phyloP scores from a whole-genome alignment of 768 basidiomycete genomes.

The Hirschioporus abietinus region DNA sequence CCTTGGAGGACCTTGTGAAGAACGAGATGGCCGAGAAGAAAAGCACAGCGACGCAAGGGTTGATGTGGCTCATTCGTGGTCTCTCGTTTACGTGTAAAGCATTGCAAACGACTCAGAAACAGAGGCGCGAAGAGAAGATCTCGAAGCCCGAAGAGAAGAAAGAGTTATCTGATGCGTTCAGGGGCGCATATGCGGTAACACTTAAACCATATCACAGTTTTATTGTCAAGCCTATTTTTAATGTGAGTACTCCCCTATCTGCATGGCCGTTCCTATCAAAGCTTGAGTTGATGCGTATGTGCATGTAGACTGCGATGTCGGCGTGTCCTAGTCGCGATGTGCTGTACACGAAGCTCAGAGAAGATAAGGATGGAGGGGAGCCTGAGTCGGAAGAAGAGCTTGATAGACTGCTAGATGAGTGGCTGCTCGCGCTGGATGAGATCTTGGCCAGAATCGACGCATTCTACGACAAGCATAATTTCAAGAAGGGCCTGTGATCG shows the following conservation, averaged over 20 bases:
- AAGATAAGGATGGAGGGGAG: slow-evolving; percentile 28
- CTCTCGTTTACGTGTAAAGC: slow-evolving; percentile 85
- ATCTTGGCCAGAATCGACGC: slow-evolving; percentile 43
- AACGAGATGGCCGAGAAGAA: slow-evolving; percentile 89
- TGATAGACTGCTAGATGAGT: slow-evolving; percentile 41
- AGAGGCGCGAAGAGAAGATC: too few relatives aligned
- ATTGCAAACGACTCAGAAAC: slow-evolving; percentile 67
- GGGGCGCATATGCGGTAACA: slow-evolving; percentile 71
- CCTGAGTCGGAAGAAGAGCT: slow-evolving; percentile 38
- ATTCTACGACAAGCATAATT: slow-evolving; percentile 37
- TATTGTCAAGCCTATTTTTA: slow-evolving; percentile 50
- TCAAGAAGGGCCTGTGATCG: slow-evolving; percentile 39
- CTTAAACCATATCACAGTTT: slow-evolving; percentile 86
- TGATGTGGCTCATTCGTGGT: slow-evolving; percentile 92
- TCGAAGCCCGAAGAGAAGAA: too few relatives aligned
- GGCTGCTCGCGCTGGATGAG: slow-evolving; percentile 46
- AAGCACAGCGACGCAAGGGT: slow-evolving; percentile 80
- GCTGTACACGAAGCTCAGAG: slow-evolving; percentile 53
- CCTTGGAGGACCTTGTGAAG: slow-evolving; percentile 78
- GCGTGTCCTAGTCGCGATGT: slow-evolving; percentile 56
- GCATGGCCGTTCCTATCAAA: not conserved
- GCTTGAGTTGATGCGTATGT: not conserved
- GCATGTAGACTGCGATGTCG: slow-evolving; percentile 54
- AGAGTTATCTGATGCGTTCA: slow-evolving; percentile 74
- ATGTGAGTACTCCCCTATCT: slow-evolving; percentile 32